These are phyloP conservation scores for Nigrospora osmanthi DNA, from an alignment of 2,329 filamentous ascomycete species.

Conservation along the genomic window DNA sequence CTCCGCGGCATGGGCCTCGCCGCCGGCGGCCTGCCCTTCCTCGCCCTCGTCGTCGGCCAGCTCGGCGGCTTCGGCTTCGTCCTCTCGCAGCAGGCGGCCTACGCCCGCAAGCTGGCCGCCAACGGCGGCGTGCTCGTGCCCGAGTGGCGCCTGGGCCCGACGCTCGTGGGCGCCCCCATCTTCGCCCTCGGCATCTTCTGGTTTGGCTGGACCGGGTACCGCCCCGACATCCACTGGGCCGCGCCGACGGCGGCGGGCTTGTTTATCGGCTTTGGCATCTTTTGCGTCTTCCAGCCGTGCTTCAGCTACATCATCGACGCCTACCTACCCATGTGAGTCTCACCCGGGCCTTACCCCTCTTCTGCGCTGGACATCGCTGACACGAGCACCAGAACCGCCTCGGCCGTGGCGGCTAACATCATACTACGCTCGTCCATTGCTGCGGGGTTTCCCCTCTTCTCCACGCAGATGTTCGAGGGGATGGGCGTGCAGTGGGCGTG, in stretches of 20 bases:
- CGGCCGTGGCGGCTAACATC: conserved; percentile 30
- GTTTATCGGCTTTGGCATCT: background rate
- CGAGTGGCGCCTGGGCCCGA: background rate
- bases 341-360: no score
- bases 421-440: conserved; percentile 32
- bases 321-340: background rate
- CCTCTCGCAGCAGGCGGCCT: background rate
- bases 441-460: conserved; percentile 35
- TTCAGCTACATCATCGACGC: conserved; percentile 1
- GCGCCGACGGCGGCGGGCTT: background rate
- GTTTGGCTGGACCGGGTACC: background rate
- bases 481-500: conserved; percentile 28
- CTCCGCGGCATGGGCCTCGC: background rate
- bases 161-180: background rate
- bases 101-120: background rate
- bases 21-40: background rate
- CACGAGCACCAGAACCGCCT: background rate
- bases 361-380: no score
- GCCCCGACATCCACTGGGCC: background rate
- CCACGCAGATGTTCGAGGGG: conserved; percentile 26
- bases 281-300: conserved; percentile 1
- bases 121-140: background rate
- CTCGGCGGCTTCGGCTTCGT: background rate
- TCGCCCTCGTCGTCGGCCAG: background rate
- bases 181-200: background rate